Evolutionary conservation across 1,284 basidiomycete species (phyloP), one percentile per base, ranked within the genome.

Genomic region (Trametes pubescens): DNA sequence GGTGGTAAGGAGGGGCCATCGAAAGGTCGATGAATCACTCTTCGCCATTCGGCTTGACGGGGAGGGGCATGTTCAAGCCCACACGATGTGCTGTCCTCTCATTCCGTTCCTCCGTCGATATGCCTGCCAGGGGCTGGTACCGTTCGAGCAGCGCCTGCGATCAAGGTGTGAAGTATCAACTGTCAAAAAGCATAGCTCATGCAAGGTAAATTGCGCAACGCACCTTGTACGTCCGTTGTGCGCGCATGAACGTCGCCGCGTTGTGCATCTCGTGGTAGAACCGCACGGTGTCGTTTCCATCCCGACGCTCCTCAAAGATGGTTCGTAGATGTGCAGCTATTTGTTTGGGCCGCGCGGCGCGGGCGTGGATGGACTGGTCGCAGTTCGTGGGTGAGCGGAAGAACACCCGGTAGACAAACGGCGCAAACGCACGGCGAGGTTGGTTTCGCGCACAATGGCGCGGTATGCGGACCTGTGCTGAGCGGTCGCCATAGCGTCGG

Each of bases 31-130:
- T 54, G 29, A 38, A 61, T 59, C 57, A 66, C 35, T 69, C 64
- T 37, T 73, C 69, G 21, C 72, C 71, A 56, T 72, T 72, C 16
- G 64, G 65, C 4, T 61, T 63, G 35, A 75, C 51, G 18, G 90
- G 90, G 86, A 92, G 88, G 69, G 90, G 90, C 86, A 92, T 88
- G 69, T 92, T 81, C 53, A 98, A 79, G 4, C 95, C 95, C 46
- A 98, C 95, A 61, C 95, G 82, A 55, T 90, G 84, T 5, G 95
- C 95, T 0, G 95, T 95, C 1, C 93, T 93, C 66, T 89, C 82
- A 62, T 96, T 84, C 64, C 91, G 82, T 73, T 96, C 94, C 71
- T 94, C 87, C 24, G 84, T 80, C 0, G 93, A 89, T 71, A 96
- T 84, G 71, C 92, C 92, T 54, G 90, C 78, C 13, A 92, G 79